A percentile compares a stretch with the other conserved stretches of the same genome.
These are phyloP conservation scores for Tylopilus sp. DNA, from an alignment of 768 basidiomycete species.

Conservation along the genomic window DNA sequence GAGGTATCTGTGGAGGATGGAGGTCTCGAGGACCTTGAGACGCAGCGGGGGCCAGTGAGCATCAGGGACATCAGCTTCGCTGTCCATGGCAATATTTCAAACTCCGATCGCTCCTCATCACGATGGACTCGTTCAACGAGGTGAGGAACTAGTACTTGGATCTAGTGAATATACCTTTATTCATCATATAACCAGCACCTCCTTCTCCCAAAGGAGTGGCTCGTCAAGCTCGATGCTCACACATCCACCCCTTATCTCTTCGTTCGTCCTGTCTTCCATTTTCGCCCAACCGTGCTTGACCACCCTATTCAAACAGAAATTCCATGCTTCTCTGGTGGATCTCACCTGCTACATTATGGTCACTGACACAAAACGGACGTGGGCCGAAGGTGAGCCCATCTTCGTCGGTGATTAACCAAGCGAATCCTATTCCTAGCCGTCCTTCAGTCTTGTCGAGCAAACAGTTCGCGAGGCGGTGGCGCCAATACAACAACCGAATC, in stretches of 20 bases:
- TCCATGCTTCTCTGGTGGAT: slow-evolving; percentile 52
- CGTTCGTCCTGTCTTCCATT: slow-evolving; percentile 42
- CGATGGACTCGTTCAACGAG: slow-evolving; percentile 53
- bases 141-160: slow-evolving; percentile 18
- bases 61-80: slow-evolving; percentile 42
- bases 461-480: slow-evolving; percentile 69
- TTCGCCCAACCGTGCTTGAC: slow-evolving; percentile 7
- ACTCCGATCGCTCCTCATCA: slow-evolving; percentile 28
- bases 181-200: slow-evolving; percentile 41
- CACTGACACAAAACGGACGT: slow-evolving; percentile 72
- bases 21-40: slow-evolving; percentile 34
- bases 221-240: slow-evolving; percentile 58
- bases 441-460: slow-evolving; percentile 50
- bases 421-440: slow-evolving; percentile 12
- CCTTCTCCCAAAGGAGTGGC: slow-evolving; percentile 69
- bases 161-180: neutral
- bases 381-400: slow-evolving; percentile 61
- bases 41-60: slow-evolving; percentile 40
- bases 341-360: slow-evolving; percentile 57
- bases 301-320: slow-evolving; percentile 49
- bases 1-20: slow-evolving; percentile 48
- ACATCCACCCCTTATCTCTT: slow-evolving; percentile 68
- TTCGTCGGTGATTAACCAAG: slow-evolving; percentile 21
- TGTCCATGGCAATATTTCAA: slow-evolving; percentile 19
- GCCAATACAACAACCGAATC: slow-evolving; percentile 45